Conservation (phyloP, 2,329 filamentous ascomycete species). For the Onygenales sp. region DNA sequence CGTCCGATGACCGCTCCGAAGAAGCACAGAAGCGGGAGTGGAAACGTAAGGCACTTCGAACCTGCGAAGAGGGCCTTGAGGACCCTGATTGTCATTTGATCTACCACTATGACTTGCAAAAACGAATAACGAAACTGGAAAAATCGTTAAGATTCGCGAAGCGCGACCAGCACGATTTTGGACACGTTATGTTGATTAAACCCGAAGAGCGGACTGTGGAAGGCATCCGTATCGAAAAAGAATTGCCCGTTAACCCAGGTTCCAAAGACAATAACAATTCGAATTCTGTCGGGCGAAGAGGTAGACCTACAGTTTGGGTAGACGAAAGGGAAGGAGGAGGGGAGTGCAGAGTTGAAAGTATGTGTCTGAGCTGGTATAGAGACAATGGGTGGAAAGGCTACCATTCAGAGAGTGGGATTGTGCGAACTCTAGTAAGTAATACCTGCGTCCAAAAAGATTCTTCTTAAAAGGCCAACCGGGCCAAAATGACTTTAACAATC, state of each 20-base stretch:
- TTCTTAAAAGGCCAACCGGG: not conserved
- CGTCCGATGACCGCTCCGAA: slow-evolving; percentile 37
- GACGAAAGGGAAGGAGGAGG: slow-evolving; percentile 60
- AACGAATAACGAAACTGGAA: slow-evolving; percentile 85
- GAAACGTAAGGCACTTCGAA: slow-evolving; percentile 65
- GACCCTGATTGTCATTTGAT: slow-evolving; percentile 85
- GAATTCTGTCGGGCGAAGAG: slow-evolving; percentile 19
- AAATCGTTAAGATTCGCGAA: slow-evolving; percentile 72
- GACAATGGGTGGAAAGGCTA: slow-evolving; percentile 85
- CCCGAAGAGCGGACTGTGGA: slow-evolving; percentile 66
- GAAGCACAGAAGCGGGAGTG: slow-evolving; percentile 70
- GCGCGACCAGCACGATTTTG: slow-evolving; percentile 85
- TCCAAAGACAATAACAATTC: slow-evolving; percentile 10
- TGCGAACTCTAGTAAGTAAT: slow-evolving; percentile 60
- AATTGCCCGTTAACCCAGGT: slow-evolving; percentile 21
- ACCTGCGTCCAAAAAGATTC: not conserved
- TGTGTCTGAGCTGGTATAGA: slow-evolving; percentile 85
- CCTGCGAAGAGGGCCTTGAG: slow-evolving; percentile 78
- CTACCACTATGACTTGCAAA: slow-evolving; percentile 90
- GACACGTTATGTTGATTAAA: slow-evolving; percentile 67
- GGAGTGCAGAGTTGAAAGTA: slow-evolving; percentile 82
- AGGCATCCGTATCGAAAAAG: slow-evolving; percentile 66
- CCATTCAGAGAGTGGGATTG: slow-evolving; percentile 82
- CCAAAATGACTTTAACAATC: not conserved
- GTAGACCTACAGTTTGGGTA: slow-evolving; percentile 68